These are phyloP conservation scores for Amphibolis antarctica DNA, from an alignment of 106 monocot genomes.

Conservation along the genomic window DNA sequence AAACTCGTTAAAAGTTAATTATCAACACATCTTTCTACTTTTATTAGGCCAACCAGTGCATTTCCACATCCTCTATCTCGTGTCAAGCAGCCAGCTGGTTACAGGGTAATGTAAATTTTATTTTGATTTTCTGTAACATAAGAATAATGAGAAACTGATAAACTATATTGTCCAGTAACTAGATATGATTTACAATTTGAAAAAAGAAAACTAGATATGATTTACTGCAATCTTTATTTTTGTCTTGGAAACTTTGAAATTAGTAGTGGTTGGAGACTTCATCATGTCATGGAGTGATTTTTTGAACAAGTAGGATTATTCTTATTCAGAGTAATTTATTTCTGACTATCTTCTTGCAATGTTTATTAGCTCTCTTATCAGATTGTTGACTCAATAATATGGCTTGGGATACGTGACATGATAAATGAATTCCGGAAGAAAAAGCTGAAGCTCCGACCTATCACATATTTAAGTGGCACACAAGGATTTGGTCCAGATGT, in stretches of 20 bases:
- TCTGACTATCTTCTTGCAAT: conserved; percentile 4
- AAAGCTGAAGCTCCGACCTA: conserved; percentile 22
- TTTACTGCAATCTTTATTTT: not conserved
- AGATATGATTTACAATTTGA: not conserved
- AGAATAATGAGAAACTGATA: not conserved
- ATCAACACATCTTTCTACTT: not conserved
- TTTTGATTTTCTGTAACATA: not conserved
- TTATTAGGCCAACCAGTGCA: conserved; percentile 78
- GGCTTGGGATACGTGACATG: conserved; percentile 26
- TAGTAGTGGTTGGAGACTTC: too few relatives aligned
- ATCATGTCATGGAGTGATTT: too few relatives aligned
- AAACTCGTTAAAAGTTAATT: too few relatives aligned
- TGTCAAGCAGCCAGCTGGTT: conserved; percentile 73
- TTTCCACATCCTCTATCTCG: conserved; percentile 98
- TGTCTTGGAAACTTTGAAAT: too few relatives aligned
- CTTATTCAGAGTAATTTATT: not conserved
- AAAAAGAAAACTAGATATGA: too few relatives aligned
- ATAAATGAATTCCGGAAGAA: conserved; percentile 29
- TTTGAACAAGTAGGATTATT: too few relatives aligned
- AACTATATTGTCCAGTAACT: not conserved
- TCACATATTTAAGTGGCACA: conserved; percentile 25
- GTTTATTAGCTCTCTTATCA: conserved; percentile 17
- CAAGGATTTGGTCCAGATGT: conserved; percentile 10
- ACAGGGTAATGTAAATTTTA: conserved; percentile 37
- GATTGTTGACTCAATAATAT: conserved; percentile 26